Evolutionary conservation across 305 asterid genomes (phyloP).

Genomic region (Solanum hybrid): DNA sequence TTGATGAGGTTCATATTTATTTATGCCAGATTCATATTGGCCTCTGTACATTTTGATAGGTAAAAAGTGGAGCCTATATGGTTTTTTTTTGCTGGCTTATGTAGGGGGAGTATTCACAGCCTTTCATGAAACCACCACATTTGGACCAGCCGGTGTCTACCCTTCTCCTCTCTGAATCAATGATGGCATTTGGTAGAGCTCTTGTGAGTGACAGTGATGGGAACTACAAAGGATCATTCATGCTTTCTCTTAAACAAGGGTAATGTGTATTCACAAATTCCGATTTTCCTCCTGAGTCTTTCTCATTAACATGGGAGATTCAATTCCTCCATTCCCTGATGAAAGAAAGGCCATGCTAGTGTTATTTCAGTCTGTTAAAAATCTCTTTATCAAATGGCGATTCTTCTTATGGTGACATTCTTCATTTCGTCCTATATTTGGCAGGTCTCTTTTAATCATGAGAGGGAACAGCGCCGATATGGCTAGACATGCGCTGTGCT

Average conservation of each 20-base stretch:
- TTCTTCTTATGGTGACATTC: not conserved
- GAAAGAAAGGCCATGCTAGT: not conserved
- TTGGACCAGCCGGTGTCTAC: conserved; percentile 83
- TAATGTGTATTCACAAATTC: conserved; percentile 19
- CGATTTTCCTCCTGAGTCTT: not conserved
- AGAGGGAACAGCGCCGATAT: conserved; percentile 78
- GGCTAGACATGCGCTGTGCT: conserved; percentile 81
- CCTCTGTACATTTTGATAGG: not conserved
- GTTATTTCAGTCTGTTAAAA: not conserved
- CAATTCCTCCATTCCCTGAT: not conserved
- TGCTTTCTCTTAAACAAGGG: conserved; percentile 82
- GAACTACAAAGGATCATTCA: conserved; percentile 70
- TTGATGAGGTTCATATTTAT: conserved; percentile 56
- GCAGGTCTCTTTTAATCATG: conserved; percentile 83
- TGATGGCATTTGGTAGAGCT: conserved; percentile 80
- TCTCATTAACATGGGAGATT: not conserved
- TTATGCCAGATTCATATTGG: not conserved
- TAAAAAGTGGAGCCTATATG: not conserved
- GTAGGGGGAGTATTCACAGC: conserved; percentile 93
- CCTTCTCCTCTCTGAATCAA: conserved; percentile 77
- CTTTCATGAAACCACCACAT: conserved; percentile 93
- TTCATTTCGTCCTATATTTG: not conserved
- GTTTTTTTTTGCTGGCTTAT: not conserved
- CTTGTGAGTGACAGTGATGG: conserved; percentile 69
- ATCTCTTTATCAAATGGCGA: not conserved